Percentiles rank a stretch among this genome's conserved stretches.
Evolutionary conservation across 2,329 filamentous ascomycete genomes (phyloP).

Genomic region (Exophiala lecanii-corni): DNA sequence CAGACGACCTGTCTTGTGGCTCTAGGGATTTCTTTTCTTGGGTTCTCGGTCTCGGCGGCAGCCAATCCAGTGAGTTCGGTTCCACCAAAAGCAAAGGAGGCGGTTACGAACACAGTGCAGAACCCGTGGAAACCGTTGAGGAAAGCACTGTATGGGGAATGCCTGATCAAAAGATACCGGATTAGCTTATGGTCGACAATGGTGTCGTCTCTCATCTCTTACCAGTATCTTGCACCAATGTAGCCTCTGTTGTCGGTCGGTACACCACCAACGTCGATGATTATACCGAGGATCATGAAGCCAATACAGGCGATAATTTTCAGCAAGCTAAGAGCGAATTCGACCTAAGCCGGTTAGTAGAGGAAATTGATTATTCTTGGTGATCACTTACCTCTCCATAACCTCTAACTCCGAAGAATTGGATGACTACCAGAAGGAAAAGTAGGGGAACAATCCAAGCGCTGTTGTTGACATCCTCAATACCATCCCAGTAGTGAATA

Average conservation of each 20-base stretch:
- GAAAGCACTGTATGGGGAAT: conserved; percentile 49
- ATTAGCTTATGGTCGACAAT: conserved; percentile 55
- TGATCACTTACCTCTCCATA: conserved; percentile 61
- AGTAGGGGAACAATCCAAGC: conserved; percentile 26
- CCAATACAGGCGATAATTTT: conserved; percentile 82
- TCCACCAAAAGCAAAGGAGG: conserved; percentile 59
- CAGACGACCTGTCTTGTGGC: conserved; percentile 92
- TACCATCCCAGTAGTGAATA: conserved; percentile 50
- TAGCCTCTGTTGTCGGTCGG: conserved; percentile 59
- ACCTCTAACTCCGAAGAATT: conserved; percentile 79
- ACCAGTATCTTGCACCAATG: conserved; percentile 75
- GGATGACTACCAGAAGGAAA: conserved; percentile 54
- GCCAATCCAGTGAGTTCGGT: conserved; percentile 59
- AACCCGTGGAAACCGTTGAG: conserved; percentile 36
- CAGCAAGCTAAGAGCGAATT: conserved; percentile 79
- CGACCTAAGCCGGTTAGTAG: conserved; percentile 48
- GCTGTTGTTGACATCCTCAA: conserved; percentile 28
- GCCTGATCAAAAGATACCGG: conserved; percentile 59
- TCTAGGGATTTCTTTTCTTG: conserved; percentile 68
- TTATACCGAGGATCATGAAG: conserved; percentile 81
- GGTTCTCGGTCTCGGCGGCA: conserved; percentile 56
- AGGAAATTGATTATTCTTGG: neutral
- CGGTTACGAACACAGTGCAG: conserved; percentile 63
- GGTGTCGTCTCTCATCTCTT: conserved; percentile 60
- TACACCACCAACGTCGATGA: conserved; percentile 77